phyloP scores from a whole-genome alignment of 2,329 filamentous ascomycete species.

The Madurella fahalii region DNA sequence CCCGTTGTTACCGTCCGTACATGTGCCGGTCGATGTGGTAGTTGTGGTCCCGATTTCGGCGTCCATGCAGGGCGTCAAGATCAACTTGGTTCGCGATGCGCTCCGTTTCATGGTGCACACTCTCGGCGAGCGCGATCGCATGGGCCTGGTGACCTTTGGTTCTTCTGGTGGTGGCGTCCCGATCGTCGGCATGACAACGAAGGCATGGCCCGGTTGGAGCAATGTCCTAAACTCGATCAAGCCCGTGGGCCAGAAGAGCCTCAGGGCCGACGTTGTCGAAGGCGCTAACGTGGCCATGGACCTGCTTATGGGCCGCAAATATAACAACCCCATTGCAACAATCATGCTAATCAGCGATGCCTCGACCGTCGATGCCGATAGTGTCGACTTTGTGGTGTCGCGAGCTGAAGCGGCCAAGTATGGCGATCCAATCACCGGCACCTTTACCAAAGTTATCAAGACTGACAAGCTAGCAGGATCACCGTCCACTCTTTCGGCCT shows the following conservation, averaged over 20 bases:
- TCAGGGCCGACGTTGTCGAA: constrained; percentile 93
- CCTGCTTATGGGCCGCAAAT: constrained; percentile 93
- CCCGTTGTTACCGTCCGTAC: constrained; percentile 53
- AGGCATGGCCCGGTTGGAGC: constrained; percentile 87
- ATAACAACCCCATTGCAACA: constrained; percentile 89
- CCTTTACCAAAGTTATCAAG: neutral
- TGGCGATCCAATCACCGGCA: constrained; percentile 33
- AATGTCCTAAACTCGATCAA: constrained; percentile 83
- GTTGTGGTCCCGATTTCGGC: constrained; percentile 96
- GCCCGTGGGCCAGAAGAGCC: constrained; percentile 92
- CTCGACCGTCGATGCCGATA: constrained; percentile 88
- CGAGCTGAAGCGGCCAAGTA: constrained; percentile 94
- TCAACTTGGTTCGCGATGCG: constrained; percentile 86
- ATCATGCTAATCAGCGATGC: constrained; percentile 98
- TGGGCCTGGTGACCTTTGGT: constrained; percentile 96
- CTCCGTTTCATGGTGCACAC: constrained; percentile 87
- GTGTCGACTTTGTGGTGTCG: constrained; percentile 96
- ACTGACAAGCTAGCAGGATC: constrained; percentile 55
- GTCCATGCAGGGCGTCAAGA: constrained; percentile 99
- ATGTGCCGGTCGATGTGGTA: constrained; percentile 91
- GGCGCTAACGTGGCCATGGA: constrained; percentile 99
- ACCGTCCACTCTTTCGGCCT: constrained; percentile 95
- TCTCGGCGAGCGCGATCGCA: constrained; percentile 87
- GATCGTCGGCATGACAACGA: constrained; percentile 96
- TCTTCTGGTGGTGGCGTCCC: constrained; percentile 90